Base-by-base conservation (phyloP, 2,329 filamentous ascomycete genomes). In the Beauveria varroae region DNA sequence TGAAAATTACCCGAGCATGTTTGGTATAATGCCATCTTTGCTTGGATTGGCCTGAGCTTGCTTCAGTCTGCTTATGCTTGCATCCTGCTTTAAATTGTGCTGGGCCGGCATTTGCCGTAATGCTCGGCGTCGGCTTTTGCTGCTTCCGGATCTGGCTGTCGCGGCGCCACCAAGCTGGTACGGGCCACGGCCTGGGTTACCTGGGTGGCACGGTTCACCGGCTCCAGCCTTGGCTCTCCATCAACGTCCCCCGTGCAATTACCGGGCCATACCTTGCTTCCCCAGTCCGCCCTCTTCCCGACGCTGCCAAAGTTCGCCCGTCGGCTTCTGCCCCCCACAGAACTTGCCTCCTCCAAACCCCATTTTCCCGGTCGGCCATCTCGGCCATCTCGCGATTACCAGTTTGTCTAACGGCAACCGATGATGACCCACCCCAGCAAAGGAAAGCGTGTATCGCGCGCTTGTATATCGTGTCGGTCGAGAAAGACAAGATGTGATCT, bases 401-500 rank as follows among this genome's bases (percentile, higher is more conserved):
- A 37, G n/a, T 12, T 49, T 20, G 20, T 37, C 8, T 14, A 56
- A 52, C 55, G 28, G 52, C 56, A 57, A 44, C 56, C 49, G 49
- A 54, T 37, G 7, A 60, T 62, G 61, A 58, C 54, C 61, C 54
- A 60, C 57, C 46, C 57, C 18, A 44, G 57, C 52, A 67, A 66
- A 44, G 67, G 63, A 30, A 71, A 72, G 65, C 67, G 70, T 60
- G 69, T 72, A 41, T 72, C 70, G 47, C 65, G 70, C 46, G 70
- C 70, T 7, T 72, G 70, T 61, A 59, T 72, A 41, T 69, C 70
- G 26, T 72, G 70, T 62, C 70, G 71, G 37, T 64, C 65, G 55
- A 68, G 70, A 59, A 71, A 72, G 67, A 70, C 70, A 34, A 64
- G 67, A 67, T 72, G 71, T 52, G 69, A 73, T 63, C 64, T 73